These are phyloP conservation scores for Xylariaceae sp. DNA, from an alignment of 2,329 filamentous ascomycete species.

Conservation along the genomic window DNA sequence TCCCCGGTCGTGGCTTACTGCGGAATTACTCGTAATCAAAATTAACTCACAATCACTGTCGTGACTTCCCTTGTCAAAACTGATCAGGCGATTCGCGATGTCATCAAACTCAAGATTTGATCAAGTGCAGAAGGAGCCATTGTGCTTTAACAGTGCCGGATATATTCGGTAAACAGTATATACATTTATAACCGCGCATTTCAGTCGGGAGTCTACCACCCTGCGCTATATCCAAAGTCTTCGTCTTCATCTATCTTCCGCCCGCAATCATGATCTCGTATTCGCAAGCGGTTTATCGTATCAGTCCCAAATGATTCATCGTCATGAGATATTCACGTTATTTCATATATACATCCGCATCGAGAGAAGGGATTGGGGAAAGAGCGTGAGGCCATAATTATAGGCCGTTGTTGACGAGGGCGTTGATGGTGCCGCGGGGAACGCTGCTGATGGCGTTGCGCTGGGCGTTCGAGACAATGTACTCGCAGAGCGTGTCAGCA, in stretches of 20 bases:
- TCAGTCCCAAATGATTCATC: neutral
- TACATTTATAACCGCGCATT: neutral
- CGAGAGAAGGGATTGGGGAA: neutral
- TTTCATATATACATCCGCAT: constrained; percentile 1
- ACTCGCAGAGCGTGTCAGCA: constrained; percentile 38
- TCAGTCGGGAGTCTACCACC: neutral
- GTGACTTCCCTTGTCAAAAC: no score
- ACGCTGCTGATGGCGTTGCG: constrained; percentile 36
- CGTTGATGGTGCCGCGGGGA: constrained; percentile 32
- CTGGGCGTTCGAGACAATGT: constrained; percentile 37
- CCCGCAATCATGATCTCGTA: neutral
- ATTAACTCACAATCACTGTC: no score
- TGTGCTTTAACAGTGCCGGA: neutral
- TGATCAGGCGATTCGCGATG: no score
- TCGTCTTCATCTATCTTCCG: neutral
- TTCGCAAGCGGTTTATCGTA: constrained; percentile 5
- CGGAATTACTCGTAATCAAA: no score
- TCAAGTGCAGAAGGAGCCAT: neutral
- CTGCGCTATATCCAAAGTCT: neutral
- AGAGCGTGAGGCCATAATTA: neutral
- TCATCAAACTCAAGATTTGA: neutral
- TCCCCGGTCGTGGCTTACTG: no score
- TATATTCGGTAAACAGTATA: neutral
- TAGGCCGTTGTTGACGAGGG: constrained; percentile 33
- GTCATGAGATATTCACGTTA: neutral